These are phyloP conservation scores for Suillus fuscotomentosus DNA, from an alignment of 768 basidiomycete species.

Conservation along the genomic window DNA sequence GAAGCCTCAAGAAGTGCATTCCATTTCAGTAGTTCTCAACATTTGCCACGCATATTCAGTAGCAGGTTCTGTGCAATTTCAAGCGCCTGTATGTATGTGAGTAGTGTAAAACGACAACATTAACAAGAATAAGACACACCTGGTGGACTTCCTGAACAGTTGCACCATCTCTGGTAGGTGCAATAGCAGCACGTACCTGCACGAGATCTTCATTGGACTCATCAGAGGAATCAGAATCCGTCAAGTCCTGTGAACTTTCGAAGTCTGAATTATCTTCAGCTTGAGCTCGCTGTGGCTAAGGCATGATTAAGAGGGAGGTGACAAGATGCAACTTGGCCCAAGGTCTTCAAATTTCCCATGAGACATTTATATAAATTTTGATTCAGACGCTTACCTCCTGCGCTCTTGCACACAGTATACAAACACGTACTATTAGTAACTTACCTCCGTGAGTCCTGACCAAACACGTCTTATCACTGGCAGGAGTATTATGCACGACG, in stretches of 20 bases:
- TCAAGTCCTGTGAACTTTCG: background rate
- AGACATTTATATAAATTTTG: background rate
- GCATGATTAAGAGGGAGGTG: background rate
- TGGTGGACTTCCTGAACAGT: background rate
- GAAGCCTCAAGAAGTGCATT: background rate
- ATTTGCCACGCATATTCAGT: background rate
- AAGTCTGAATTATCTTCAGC: background rate
- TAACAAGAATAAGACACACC: background rate
- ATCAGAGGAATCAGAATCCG: background rate
- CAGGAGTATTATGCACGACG: background rate
- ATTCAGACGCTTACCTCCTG: background rate
- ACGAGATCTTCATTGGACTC: background rate
- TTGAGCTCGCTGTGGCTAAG: background rate
- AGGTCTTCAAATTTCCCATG: background rate
- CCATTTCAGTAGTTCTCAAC: background rate
- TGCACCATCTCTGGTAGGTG: background rate
- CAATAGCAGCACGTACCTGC: background rate
- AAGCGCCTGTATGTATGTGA: background rate
- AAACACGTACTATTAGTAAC: background rate
- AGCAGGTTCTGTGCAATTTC: slow-evolving; percentile 1
- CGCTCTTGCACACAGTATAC: background rate
- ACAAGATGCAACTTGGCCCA: background rate
- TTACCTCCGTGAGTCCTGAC: background rate
- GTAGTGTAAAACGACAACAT: background rate
- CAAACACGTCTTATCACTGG: background rate